phyloP scores from a whole-genome alignment of 495 filamentous ascomycete species.

The Aspergillus egyptiacus region DNA sequence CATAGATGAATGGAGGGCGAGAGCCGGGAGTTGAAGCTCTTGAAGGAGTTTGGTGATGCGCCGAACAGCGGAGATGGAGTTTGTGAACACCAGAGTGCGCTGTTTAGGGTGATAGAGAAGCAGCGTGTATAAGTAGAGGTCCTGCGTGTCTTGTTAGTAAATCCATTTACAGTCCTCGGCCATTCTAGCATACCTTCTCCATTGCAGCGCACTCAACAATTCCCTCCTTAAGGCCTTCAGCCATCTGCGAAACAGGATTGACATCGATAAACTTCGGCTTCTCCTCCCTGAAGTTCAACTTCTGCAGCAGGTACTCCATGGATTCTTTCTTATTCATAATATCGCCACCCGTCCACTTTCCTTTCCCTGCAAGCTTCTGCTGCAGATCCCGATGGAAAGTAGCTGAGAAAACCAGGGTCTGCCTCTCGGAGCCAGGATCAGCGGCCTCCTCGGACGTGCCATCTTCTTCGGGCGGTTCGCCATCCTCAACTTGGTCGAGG shows the following conservation, averaged over 20 bases:
- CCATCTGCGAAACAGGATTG: slow-evolving; percentile 82
- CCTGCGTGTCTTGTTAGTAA: slow-evolving; percentile 36
- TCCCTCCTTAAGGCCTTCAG: slow-evolving; percentile 76
- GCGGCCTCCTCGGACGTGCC: slow-evolving; percentile 21
- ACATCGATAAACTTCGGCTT: slow-evolving; percentile 89
- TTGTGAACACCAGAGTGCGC: slow-evolving; percentile 83
- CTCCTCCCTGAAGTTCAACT: slow-evolving; percentile 75
- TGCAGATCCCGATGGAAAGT: slow-evolving; percentile 89
- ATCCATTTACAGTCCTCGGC: too few relatives aligned
- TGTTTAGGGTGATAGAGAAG: slow-evolving; percentile 74
- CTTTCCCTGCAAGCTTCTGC: slow-evolving; percentile 79
- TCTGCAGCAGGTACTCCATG: slow-evolving; percentile 87
- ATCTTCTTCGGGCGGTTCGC: slow-evolving; percentile 34
- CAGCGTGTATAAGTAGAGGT: slow-evolving; percentile 87
- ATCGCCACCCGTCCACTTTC: slow-evolving; percentile 45
- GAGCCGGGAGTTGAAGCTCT: slow-evolving; percentile 69
- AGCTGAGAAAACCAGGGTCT: slow-evolving; percentile 94
- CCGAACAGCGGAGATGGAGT: slow-evolving; percentile 89
- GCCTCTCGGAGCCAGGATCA: slow-evolving; percentile 40
- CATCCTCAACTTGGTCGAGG: slow-evolving; percentile 53
- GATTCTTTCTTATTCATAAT: slow-evolving; percentile 68
- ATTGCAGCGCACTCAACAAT: slow-evolving; percentile 85
- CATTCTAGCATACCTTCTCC: slow-evolving; percentile 64
- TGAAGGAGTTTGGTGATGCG: slow-evolving; percentile 81
- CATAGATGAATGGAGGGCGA: slow-evolving; percentile 88